phyloP scores from a whole-genome alignment of 192 early-diverging fungal genomes.

The Helicostylum pulchrum region DNA sequence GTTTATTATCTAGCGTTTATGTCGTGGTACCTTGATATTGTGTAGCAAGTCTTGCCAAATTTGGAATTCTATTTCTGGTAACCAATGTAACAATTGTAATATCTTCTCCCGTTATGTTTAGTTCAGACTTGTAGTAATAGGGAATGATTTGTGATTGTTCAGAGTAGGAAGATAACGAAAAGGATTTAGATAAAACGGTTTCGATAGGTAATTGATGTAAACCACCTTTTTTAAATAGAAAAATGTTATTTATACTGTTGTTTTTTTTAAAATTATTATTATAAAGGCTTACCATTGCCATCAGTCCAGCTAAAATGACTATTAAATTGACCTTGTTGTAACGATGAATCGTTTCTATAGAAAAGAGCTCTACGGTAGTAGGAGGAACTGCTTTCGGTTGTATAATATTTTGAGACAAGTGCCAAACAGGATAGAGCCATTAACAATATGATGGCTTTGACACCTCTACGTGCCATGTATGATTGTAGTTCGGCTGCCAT shows the following conservation, averaged over 20 bases:
- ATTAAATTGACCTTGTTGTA: background rate
- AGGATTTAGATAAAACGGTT: constrained; percentile 52
- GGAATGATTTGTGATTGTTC: constrained; percentile 55
- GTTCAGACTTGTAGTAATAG: constrained; percentile 47
- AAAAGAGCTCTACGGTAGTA: background rate
- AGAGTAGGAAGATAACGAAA: constrained; percentile 48
- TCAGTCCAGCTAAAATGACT: constrained; percentile 14
- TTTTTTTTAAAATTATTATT: background rate
- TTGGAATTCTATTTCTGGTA: constrained; percentile 47
- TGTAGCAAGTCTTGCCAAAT: constrained; percentile 44
- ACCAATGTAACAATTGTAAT: constrained; percentile 57
- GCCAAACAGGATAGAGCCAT: background rate
- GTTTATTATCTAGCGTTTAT: background rate
- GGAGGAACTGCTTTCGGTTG: background rate
- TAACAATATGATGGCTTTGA: background rate
- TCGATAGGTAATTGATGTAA: constrained; percentile 37
- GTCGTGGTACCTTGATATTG: constrained; percentile 42
- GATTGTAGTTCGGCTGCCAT: background rate
- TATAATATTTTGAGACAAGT: background rate
- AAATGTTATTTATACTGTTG: background rate
- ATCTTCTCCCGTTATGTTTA: constrained; percentile 40
- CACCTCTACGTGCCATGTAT: background rate
- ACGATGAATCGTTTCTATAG: background rate
- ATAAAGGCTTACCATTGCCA: constrained; percentile 4
- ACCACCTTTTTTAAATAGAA: constrained; percentile 6